These are phyloP conservation scores for Alectoria sarmentosa DNA, from an alignment of 495 filamentous ascomycete genomes.

Conservation along the genomic window DNA sequence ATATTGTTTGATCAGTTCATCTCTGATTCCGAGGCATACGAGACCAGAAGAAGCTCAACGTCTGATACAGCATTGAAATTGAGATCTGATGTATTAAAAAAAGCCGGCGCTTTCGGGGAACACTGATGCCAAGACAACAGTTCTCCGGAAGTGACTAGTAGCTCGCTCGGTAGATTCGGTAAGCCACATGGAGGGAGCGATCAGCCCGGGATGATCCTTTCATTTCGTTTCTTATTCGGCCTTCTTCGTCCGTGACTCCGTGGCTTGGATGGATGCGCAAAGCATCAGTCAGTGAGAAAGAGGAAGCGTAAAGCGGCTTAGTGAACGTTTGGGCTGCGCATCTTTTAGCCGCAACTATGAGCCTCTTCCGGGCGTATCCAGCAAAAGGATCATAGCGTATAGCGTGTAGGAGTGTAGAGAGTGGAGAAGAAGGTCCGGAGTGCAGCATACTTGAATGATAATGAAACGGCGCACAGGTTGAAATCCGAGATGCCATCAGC, in stretches of 20 bases:
- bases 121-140: slow-evolving; percentile 13
- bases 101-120: slow-evolving; percentile 3
- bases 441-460: too few species aligned
- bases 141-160: slow-evolving; percentile 1
- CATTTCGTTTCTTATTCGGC: slow-evolving; percentile 8
- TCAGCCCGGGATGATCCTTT: slow-evolving; percentile 12
- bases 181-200: slow-evolving; percentile 18
- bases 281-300: not conserved
- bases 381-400: slow-evolving; percentile 1
- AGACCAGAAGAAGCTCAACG: not conserved
- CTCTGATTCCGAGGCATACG: too few species aligned
- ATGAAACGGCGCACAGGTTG: not conserved
- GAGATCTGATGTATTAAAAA: slow-evolving; percentile 2
- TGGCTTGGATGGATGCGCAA: slow-evolving; percentile 13
- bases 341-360: slow-evolving; percentile 18
- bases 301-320: slow-evolving; percentile 1
- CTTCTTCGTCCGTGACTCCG: slow-evolving; percentile 9
- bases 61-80: not conserved
- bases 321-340: slow-evolving; percentile 6
- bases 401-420: not conserved
- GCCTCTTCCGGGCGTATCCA: slow-evolving; percentile 4
- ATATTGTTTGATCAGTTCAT: not conserved
- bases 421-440: not conserved
- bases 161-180: slow-evolving; percentile 13
- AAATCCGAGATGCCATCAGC: slow-evolving; percentile 3